phyloP scores from a whole-genome alignment of 306 rosid genomes.

The Cucumis sativus region DNA sequence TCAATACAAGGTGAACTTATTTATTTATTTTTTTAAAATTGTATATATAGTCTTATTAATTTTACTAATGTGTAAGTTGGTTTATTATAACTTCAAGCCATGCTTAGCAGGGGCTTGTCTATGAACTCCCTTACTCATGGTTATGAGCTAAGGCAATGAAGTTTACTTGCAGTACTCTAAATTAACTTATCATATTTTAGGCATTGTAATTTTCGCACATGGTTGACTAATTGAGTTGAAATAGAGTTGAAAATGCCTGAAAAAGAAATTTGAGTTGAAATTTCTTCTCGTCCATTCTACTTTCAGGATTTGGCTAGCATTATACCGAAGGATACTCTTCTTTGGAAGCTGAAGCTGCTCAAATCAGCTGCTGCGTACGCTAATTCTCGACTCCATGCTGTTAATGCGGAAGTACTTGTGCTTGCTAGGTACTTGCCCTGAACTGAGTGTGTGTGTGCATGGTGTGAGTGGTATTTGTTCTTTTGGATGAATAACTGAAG shows the following conservation, averaged over 20 bases:
- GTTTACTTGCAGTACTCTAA: not conserved
- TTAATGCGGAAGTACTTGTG: slow-evolving; percentile 88
- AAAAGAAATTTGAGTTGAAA: not conserved
- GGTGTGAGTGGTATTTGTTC: not conserved
- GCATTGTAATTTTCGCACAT: not conserved
- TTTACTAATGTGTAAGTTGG: not conserved
- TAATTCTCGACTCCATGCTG: slow-evolving; percentile 92
- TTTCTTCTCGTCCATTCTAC: slow-evolving; percentile 8
- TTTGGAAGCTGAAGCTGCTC: slow-evolving; percentile 90
- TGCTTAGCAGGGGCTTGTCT: not conserved
- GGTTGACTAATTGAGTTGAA: not conserved
- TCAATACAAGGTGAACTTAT: not conserved
- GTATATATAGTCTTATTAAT: not conserved
- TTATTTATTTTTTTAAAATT: not conserved
- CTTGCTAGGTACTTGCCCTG: slow-evolving; percentile 60
- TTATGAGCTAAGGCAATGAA: not conserved
- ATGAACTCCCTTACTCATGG: not conserved
- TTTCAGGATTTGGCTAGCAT: slow-evolving; percentile 54
- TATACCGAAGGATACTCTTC: slow-evolving; percentile 68
- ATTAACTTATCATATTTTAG: not conserved
- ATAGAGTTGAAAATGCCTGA: not conserved
- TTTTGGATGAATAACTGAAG: not conserved
- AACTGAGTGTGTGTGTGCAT: not conserved
- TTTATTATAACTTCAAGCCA: not conserved
- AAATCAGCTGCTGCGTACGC: slow-evolving; percentile 82